Percentiles rank a stretch among this genome's conserved stretches.
Conservation (phyloP, 371 early-diverging fungal species). For the Pancytospora philotis region DNA sequence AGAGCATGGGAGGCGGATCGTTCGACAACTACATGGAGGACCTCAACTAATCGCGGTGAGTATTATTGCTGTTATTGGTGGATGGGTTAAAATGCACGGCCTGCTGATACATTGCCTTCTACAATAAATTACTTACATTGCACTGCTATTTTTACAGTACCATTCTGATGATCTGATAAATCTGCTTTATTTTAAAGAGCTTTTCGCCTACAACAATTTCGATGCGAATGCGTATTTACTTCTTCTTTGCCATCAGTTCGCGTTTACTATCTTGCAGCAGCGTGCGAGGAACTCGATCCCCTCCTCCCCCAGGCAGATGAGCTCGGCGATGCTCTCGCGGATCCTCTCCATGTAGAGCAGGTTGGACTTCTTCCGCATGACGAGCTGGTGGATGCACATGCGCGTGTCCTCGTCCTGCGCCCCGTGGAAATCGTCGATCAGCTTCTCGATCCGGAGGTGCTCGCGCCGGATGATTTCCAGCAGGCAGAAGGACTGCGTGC, state of each 20-base stretch:
- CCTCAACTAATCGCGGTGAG: slow-evolving; percentile 31
- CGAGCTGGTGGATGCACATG: not conserved
- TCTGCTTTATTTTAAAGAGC: not conserved
- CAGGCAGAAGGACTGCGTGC: slow-evolving; percentile 7
- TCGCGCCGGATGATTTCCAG: slow-evolving; percentile 5
- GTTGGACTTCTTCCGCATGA: slow-evolving; percentile 15
- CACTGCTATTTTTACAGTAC: not conserved
- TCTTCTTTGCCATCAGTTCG: too few species aligned
- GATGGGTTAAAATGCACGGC: not conserved
- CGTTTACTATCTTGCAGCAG: too few species aligned
- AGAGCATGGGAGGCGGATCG: slow-evolving; percentile 22
- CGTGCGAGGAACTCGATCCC: slow-evolving; percentile 2
- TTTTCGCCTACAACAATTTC: not conserved
- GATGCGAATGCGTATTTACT: slow-evolving; percentile 8
- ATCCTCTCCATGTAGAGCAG: slow-evolving; percentile 3
- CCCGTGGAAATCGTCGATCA: not conserved
- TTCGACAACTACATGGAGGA: slow-evolving; percentile 37
- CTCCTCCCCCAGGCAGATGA: slow-evolving; percentile 18
- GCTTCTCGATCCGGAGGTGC: slow-evolving; percentile 3
- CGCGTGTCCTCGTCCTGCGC: not conserved
- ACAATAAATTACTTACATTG: slow-evolving; percentile 12
- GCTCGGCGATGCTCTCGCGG: slow-evolving; percentile 15
- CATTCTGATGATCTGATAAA: not conserved
- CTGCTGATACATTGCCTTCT: not conserved
- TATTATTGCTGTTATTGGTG: slow-evolving; percentile 34